These are phyloP conservation scores for Sporothrix pseudoabietina DNA, from an alignment of 2,329 filamentous ascomycete genomes.

Conservation along the genomic window DNA sequence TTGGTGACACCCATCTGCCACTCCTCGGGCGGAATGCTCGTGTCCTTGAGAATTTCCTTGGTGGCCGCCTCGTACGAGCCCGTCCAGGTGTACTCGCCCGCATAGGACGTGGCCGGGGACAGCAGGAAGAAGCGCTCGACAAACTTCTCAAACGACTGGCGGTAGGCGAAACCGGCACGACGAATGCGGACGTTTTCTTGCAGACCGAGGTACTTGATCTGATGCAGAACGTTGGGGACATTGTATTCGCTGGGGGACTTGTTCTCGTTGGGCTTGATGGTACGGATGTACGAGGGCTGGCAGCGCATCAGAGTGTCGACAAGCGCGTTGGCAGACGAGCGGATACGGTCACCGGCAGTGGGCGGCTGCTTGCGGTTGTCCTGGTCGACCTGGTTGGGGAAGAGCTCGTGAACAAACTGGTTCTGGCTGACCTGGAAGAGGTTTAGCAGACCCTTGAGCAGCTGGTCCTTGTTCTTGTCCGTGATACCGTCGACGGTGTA, in stretches of 20 bases:
- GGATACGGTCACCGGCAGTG: slow-evolving; percentile 95
- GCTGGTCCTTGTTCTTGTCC: slow-evolving; percentile 98
- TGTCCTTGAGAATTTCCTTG: slow-evolving; percentile 92
- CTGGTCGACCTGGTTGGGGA: slow-evolving; percentile 91
- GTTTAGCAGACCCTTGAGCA: slow-evolving; percentile 90
- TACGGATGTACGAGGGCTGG: slow-evolving; percentile 95
- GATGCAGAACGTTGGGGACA: slow-evolving; percentile 86
- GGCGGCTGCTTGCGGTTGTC: slow-evolving; percentile 94
- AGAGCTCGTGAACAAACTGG: slow-evolving; percentile 80
- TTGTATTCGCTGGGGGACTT: slow-evolving; percentile 96
- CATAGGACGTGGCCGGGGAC: slow-evolving; percentile 92
- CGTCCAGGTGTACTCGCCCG: slow-evolving; percentile 95
- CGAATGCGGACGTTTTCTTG: slow-evolving; percentile 98
- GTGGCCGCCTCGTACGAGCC: slow-evolving; percentile 86
- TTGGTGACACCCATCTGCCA: slow-evolving; percentile 97
- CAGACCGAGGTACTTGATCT: slow-evolving; percentile 98
- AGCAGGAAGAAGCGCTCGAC: slow-evolving; percentile 95
- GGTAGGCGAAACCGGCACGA: slow-evolving; percentile 92
- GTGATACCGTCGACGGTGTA: slow-evolving; percentile 97
- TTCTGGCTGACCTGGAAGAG: slow-evolving; percentile 84
- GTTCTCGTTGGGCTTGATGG: slow-evolving; percentile 99
- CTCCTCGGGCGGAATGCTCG: slow-evolving; percentile 90
- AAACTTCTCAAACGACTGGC: slow-evolving; percentile 97
- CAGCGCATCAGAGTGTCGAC: slow-evolving; percentile 97
- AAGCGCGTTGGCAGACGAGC: slow-evolving; percentile 88